Evolutionary conservation across 768 basidiomycete species (phyloP).

Genomic region (Tricholoma terreum): DNA sequence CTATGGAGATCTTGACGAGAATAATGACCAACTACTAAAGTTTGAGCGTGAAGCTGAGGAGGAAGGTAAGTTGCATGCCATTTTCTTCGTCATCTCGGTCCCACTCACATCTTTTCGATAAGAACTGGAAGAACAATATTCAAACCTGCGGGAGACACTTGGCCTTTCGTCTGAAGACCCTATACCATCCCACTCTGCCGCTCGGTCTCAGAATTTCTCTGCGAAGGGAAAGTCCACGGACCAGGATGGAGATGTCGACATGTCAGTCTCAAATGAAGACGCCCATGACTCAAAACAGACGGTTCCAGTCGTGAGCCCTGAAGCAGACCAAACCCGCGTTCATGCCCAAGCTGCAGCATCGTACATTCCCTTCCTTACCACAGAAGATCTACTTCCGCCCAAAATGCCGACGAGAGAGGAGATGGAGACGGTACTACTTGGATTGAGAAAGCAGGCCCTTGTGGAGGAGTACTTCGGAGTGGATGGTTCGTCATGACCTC

Average conservation of each 20-base stretch:
- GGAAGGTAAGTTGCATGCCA: conserved; percentile 48
- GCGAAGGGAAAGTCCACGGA: conserved; percentile 58
- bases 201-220: conserved; percentile 11
- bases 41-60: conserved; percentile 73
- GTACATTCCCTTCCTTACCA: conserved; percentile 70
- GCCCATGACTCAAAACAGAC: conserved; percentile 29
- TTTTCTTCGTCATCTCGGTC: background rate
- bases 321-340: conserved; percentile 29
- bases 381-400: conserved; percentile 71
- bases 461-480: conserved; percentile 70
- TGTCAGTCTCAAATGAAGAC: conserved; percentile 32
- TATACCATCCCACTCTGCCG: conserved; percentile 50
- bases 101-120: conserved; percentile 5
- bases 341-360: conserved; percentile 62
- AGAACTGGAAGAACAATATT: conserved; percentile 69
- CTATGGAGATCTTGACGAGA: conserved; percentile 89
- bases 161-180: conserved; percentile 49
- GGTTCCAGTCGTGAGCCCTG: conserved; percentile 19
- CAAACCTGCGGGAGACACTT: conserved; percentile 51
- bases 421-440: conserved; percentile 75
- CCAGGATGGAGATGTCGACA: conserved; percentile 40
- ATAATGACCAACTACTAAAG: conserved; percentile 59
- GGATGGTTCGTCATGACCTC: conserved; percentile 16
- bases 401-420: conserved; percentile 72
- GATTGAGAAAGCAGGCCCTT: conserved; percentile 74